phyloP scores from a whole-genome alignment of 805 yeast genomes.

The Zygosaccharomyces pseudorouxii region DNA sequence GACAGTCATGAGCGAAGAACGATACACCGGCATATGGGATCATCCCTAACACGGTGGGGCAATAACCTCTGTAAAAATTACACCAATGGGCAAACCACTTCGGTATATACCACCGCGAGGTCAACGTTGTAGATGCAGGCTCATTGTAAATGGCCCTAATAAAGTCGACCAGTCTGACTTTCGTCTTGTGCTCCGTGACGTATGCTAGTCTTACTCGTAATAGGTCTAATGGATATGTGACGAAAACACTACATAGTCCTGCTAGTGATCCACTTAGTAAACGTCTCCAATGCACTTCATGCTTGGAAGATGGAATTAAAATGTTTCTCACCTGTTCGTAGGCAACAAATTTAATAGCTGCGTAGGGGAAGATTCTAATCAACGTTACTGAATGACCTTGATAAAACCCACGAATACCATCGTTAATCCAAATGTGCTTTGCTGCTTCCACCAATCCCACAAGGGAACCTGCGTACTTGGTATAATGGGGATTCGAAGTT shows the following conservation, averaged over 20 bases:
- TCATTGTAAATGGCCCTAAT: constrained; percentile 30
- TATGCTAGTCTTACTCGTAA: constrained; percentile 89
- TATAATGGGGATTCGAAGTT: constrained; percentile 86
- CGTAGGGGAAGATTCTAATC: constrained; percentile 89
- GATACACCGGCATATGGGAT: constrained; percentile 98
- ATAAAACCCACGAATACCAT: constrained; percentile 77
- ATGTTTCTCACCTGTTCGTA: constrained; percentile 85
- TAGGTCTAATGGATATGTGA: constrained; percentile 89
- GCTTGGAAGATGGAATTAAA: constrained; percentile 65
- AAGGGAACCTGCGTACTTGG: constrained; percentile 73
- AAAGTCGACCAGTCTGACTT: constrained; percentile 26
- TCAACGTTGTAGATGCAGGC: constrained; percentile 32
- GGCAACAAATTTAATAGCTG: constrained; percentile 93
- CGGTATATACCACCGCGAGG: constrained; percentile 36
- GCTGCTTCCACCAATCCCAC: constrained; percentile 74
- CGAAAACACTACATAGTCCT: constrained; percentile 80
- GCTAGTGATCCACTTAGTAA: constrained; percentile 85
- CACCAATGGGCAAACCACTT: constrained; percentile 36
- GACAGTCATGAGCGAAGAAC: constrained; percentile 85
- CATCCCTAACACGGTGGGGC: constrained; percentile 93
- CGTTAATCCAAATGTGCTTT: constrained; percentile 54
- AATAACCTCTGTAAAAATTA: constrained; percentile 90
- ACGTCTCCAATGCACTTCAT: constrained; percentile 79
- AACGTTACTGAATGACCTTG: constrained; percentile 96
- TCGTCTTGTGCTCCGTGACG: constrained; percentile 49